These are phyloP conservation scores for Aspergillus egyptiacus DNA, from an alignment of 495 filamentous ascomycete species.

Conservation along the genomic window DNA sequence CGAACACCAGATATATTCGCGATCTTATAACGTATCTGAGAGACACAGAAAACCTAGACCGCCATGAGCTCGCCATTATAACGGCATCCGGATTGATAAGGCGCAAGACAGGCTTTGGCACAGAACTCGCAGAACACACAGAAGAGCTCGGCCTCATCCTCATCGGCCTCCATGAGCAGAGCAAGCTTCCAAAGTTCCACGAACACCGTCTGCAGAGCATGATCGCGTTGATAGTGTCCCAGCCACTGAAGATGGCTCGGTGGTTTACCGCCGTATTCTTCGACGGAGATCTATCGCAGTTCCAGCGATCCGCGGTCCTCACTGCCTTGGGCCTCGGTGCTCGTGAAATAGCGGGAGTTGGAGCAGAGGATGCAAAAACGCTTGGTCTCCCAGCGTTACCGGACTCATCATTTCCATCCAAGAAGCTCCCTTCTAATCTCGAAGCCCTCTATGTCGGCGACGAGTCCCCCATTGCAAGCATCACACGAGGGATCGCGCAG, in stretches of 20 bases:
- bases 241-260: constrained; percentile 69
- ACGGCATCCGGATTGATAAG: constrained; percentile 77
- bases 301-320: constrained; percentile 74
- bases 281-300: constrained; percentile 81
- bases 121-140: constrained; percentile 75
- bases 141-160: constrained; percentile 73
- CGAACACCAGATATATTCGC: constrained; percentile 61
- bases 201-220: constrained; percentile 74
- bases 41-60: constrained; percentile 78
- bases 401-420: constrained; percentile 63
- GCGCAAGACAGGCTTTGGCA: constrained; percentile 80
- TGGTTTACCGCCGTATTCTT: constrained; percentile 86
- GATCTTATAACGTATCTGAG: constrained; percentile 74
- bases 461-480: constrained; percentile 52
- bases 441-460: constrained; percentile 44
- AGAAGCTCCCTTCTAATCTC: constrained; percentile 54
- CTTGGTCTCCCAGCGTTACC: constrained; percentile 30
- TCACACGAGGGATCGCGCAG: constrained; percentile 57
- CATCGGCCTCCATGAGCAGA: constrained; percentile 72
- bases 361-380: constrained; percentile 51
- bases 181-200: constrained; percentile 54
- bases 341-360: constrained; percentile 81
- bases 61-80: constrained; percentile 69
- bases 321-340: constrained; percentile 75
- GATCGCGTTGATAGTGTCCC: constrained; percentile 72